Evolutionary conservation across 2,329 filamentous ascomycete genomes (phyloP).

Genomic region (Alternaria triticimaculans): DNA sequence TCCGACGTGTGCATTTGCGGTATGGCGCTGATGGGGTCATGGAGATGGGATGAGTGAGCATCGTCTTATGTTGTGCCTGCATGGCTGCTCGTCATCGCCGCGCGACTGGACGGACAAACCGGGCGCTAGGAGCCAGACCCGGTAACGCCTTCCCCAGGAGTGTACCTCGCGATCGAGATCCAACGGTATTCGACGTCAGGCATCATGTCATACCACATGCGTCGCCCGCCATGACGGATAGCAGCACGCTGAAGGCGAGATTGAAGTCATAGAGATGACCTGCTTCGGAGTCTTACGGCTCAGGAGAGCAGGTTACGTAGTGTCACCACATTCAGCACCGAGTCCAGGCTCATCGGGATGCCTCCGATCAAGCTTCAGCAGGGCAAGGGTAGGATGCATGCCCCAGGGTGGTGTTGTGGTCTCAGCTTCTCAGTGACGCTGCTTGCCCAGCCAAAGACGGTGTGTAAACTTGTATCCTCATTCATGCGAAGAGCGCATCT

Average conservation of each 20-base stretch:
- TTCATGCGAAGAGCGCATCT: not conserved
- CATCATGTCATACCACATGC: slow-evolving; percentile 6
- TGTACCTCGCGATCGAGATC: slow-evolving; percentile 2
- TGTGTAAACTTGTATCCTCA: slow-evolving; percentile 9
- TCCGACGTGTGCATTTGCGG: slow-evolving; percentile 6
- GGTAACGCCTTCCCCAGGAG: slow-evolving; percentile 2
- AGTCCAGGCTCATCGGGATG: not conserved
- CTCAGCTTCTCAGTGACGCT: slow-evolving; percentile 3
- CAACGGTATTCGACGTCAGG: not conserved
- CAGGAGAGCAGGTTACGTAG: not conserved
- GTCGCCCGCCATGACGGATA: not conserved
- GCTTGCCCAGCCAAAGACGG: slow-evolving; percentile 10
- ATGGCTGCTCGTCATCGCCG: not conserved
- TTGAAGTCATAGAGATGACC: not conserved
- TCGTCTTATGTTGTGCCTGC: slow-evolving; percentile 5
- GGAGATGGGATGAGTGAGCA: slow-evolving; percentile 22
- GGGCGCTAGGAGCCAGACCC: slow-evolving; percentile 7
- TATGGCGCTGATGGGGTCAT: slow-evolving; percentile 17
- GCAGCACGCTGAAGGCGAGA: not conserved
- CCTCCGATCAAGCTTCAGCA: not conserved
- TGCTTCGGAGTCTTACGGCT: not conserved
- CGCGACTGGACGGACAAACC: slow-evolving; percentile 2
- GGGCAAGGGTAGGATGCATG: not conserved
- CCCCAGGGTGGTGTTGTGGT: not conserved
- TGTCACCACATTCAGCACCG: not conserved